Evolutionary conservation across 495 filamentous ascomycete genomes (phyloP).

Genomic region (Aspergillus diversus): DNA sequence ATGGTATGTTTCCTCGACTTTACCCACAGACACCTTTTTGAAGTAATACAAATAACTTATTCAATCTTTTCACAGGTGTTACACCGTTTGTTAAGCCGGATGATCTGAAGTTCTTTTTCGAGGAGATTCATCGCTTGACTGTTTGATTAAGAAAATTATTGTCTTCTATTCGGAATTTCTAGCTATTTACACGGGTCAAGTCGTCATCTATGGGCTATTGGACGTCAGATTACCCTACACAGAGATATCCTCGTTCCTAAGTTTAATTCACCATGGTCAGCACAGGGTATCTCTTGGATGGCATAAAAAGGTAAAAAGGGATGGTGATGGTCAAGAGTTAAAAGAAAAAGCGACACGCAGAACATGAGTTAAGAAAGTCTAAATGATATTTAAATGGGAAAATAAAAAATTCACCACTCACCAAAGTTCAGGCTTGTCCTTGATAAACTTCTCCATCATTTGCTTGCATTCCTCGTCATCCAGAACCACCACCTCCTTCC

Average conservation of each 20-base stretch:
- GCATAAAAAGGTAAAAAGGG: conserved; percentile 4
- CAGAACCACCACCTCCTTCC: conserved; percentile 76
- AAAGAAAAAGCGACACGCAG: not conserved
- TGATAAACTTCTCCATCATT: conserved; percentile 78
- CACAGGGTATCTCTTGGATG: not conserved
- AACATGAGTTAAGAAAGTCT: conserved; percentile 1
- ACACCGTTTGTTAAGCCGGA: conserved; percentile 94
- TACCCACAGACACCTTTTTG: not conserved
- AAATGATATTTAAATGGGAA: conserved; percentile 15
- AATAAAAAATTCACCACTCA: conserved; percentile 40
- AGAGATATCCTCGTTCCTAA: conserved; percentile 77
- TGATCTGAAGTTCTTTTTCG: conserved; percentile 87
- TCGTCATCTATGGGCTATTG: not conserved
- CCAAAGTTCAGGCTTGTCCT: conserved; percentile 77
- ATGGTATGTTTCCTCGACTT: conserved; percentile 60
- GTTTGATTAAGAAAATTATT: conserved; percentile 22
- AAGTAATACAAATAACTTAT: conserved; percentile 23
- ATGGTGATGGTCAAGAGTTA: not conserved
- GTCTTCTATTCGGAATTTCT: conserved; percentile 5
- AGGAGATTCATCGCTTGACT: conserved; percentile 78
- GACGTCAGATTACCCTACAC: conserved; percentile 39
- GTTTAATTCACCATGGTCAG: conserved; percentile 12
- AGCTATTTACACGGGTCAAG: conserved; percentile 18
- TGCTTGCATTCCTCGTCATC: conserved; percentile 69
- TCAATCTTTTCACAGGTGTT: conserved; percentile 59